Conservation (phyloP, 805 yeast species). For the Pichia manshurica region DNA sequence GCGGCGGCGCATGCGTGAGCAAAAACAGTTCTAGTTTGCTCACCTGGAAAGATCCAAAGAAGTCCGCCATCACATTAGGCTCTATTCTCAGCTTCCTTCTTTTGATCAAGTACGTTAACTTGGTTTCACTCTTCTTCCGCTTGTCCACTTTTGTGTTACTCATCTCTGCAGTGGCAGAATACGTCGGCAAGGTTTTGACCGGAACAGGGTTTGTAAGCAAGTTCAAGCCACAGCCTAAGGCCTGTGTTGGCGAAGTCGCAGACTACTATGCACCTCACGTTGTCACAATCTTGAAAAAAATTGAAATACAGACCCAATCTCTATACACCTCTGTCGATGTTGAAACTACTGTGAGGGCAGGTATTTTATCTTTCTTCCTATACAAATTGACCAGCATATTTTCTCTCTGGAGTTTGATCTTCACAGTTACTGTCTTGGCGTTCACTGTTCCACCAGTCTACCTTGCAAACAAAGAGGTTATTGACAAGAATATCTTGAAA, state of each 20-base stretch:
- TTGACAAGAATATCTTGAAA: constrained; percentile 56
- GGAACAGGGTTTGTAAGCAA: constrained; percentile 80
- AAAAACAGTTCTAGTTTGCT: constrained; percentile 36
- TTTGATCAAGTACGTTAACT: constrained; percentile 56
- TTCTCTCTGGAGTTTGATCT: constrained; percentile 62
- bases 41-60: constrained; percentile 71
- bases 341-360: constrained; percentile 68
- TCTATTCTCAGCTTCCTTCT: constrained; percentile 49
- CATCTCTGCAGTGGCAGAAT: constrained; percentile 70
- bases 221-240: constrained; percentile 59
- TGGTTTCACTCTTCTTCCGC: constrained; percentile 56
- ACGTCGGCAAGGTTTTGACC: constrained; percentile 60
- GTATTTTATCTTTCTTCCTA: constrained; percentile 55
- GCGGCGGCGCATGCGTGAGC: constrained; percentile 29
- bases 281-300: constrained; percentile 36
- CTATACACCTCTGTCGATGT: constrained; percentile 64
- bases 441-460: constrained; percentile 77
- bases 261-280: constrained; percentile 32
- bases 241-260: constrained; percentile 27
- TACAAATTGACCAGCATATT: constrained; percentile 72
- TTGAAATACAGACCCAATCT: constrained; percentile 51
- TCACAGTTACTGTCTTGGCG: constrained; percentile 50
- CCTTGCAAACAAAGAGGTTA: constrained; percentile 66
- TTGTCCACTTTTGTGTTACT: constrained; percentile 51
- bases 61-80: constrained; percentile 73